phyloP scores from a whole-genome alignment of 2,329 filamentous ascomycete genomes.

The Hypocreales sp. region DNA sequence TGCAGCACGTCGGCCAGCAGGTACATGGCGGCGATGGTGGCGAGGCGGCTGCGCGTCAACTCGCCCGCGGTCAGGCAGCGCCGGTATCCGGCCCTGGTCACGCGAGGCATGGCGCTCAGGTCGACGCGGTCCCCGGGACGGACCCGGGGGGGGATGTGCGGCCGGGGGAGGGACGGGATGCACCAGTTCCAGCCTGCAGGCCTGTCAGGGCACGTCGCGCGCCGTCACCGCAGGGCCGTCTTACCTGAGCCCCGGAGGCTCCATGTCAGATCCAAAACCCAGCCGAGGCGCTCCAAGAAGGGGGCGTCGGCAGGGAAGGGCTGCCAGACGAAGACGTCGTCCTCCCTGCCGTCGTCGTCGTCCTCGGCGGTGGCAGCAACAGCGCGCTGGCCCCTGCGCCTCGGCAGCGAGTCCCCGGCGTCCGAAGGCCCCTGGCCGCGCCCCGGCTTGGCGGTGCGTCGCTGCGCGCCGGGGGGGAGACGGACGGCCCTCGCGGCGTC shows the following conservation, averaged over 20 bases:
- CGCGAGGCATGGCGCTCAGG: slow-evolving; percentile 23
- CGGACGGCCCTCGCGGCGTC: slow-evolving; percentile 35
- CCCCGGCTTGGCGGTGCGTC: too few species aligned
- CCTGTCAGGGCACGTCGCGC: too few species aligned
- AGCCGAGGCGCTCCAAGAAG: slow-evolving; percentile 33
- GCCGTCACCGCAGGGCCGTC: too few species aligned
- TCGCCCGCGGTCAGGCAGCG: slow-evolving; percentile 23
- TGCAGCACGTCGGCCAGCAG: slow-evolving; percentile 56
- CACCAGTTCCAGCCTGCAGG: slow-evolving; percentile 41
- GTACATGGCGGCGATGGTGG: slow-evolving; percentile 39
- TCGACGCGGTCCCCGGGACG: slow-evolving; percentile 20
- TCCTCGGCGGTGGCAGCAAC: too few species aligned
- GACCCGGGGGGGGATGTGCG: slow-evolving; percentile 19
- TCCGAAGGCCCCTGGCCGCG: too few species aligned
- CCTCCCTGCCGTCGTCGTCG: slow-evolving; percentile 13
- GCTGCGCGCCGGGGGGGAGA: slow-evolving; percentile 2
- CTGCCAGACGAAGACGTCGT: slow-evolving; percentile 43
- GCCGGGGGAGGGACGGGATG: slow-evolving; percentile 32
- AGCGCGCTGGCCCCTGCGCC: too few species aligned
- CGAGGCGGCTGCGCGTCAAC: slow-evolving; percentile 29
- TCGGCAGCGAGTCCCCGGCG: slow-evolving; percentile 1
- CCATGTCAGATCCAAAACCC: slow-evolving; percentile 38
- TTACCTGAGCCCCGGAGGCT: slow-evolving; percentile 41
- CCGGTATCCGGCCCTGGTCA: slow-evolving; percentile 28
- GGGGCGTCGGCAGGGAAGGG: slow-evolving; percentile 34